These are phyloP conservation scores for Geotrichum cucujoidarum DNA, from an alignment of 1,139 yeast species.

Conservation along the genomic window DNA sequence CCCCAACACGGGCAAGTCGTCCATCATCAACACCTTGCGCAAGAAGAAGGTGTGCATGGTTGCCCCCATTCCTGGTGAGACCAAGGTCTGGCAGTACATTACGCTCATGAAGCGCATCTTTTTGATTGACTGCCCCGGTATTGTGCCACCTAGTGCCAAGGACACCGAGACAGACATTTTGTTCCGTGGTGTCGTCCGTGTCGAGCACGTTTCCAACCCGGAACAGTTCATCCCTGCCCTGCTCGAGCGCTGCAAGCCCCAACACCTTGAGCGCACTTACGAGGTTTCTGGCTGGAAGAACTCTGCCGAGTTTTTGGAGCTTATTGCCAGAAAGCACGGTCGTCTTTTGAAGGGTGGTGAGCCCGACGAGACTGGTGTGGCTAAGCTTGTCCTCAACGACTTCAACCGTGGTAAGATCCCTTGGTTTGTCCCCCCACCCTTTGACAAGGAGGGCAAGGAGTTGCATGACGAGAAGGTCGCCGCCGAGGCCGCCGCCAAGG, in stretches of 20 bases:
- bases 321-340: conserved; percentile 89
- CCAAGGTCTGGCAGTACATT: conserved; percentile 98
- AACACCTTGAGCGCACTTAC: conserved; percentile 92
- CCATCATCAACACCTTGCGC: conserved; percentile 88
- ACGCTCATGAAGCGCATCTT: conserved; percentile 94
- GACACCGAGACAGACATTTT: conserved; percentile 92
- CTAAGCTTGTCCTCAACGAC: conserved; percentile 86
- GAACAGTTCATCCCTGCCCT: conserved; percentile 93
- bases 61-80: conserved; percentile 98
- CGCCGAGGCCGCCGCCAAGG: too few species aligned
- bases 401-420: conserved; percentile 97
- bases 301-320: conserved; percentile 77
- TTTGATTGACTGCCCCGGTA: conserved; percentile 97
- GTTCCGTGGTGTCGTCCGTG: conserved; percentile 96
- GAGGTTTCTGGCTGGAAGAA: conserved; percentile 91
- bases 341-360: conserved; percentile 94
- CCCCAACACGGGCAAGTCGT: conserved; percentile 95
- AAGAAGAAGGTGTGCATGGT: conserved; percentile 94
- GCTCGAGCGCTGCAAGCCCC: conserved; percentile 76
- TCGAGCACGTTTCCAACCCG: conserved; percentile 90
- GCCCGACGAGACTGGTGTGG: conserved; percentile 91
- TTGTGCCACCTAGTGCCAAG: conserved; percentile 89
- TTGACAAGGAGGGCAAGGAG: conserved; percentile 36
- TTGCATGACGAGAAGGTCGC: conserved; percentile 19
- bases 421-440: conserved; percentile 94